Evolutionary conservation across 2,329 filamentous ascomycete genomes (phyloP).

Genomic region (Thelonectria blattea): DNA sequence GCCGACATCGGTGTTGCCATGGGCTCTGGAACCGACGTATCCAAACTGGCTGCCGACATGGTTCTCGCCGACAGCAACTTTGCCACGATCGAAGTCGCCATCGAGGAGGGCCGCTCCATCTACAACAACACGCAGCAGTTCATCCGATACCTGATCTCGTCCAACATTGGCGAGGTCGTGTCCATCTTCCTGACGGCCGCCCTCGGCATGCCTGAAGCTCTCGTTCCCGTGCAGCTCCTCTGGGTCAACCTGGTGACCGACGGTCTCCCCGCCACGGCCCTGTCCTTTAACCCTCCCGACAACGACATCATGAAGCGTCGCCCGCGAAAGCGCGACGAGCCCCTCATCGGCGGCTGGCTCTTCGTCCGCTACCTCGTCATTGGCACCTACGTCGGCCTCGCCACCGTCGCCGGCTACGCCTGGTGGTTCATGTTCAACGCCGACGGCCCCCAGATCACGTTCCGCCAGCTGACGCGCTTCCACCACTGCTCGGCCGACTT

Average conservation of each 20-base stretch:
- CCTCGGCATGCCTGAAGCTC: conserved; percentile 94
- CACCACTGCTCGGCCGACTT: conserved; percentile 88
- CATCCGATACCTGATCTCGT: conserved; percentile 98
- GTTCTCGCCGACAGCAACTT: conserved; percentile 99
- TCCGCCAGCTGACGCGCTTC: conserved; percentile 90
- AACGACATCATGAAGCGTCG: conserved; percentile 95
- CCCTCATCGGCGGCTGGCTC: conserved; percentile 91
- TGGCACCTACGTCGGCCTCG: conserved; percentile 90
- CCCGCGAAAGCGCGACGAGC: conserved; percentile 90
- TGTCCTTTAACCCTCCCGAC: conserved; percentile 98
- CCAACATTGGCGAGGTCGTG: conserved; percentile 98
- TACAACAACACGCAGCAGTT: conserved; percentile 99
- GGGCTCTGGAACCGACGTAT: conserved; percentile 96
- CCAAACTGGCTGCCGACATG: conserved; percentile 97
- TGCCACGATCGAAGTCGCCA: conserved; percentile 92
- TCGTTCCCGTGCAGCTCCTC: conserved; percentile 95
- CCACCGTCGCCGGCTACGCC: conserved; percentile 96
- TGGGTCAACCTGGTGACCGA: conserved; percentile 99
- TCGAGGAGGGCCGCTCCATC: conserved; percentile 96
- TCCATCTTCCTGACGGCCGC: conserved; percentile 98
- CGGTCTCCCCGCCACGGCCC: conserved; percentile 90
- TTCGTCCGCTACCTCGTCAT: conserved; percentile 98
- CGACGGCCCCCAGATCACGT: conserved; percentile 87
- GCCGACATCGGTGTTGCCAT: conserved; percentile 98
- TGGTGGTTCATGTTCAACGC: conserved; percentile 99